A percentile compares a stretch with the other conserved stretches of the same genome.
These are phyloP conservation scores for Taphrina deformans DNA, from an alignment of 1,139 yeast genomes.

Conservation along the genomic window DNA sequence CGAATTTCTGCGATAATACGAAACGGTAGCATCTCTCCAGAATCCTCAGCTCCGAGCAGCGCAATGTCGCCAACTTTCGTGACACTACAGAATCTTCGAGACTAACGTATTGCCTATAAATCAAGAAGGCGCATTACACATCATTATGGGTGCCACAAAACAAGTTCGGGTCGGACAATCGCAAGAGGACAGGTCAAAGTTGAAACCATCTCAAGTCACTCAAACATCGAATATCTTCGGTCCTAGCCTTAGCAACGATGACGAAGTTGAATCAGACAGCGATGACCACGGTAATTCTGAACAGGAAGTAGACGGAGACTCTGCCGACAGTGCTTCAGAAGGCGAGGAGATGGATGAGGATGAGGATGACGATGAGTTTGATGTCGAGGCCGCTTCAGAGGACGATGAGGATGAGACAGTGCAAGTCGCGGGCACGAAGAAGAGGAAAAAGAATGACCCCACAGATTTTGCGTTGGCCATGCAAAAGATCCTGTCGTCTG, in stretches of 20 bases:
- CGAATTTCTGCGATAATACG: neutral
- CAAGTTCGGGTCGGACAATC: no score
- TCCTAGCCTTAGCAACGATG: conserved; percentile 11
- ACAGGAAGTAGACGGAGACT: neutral
- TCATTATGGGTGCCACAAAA: no score
- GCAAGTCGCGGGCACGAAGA: conserved; percentile 43
- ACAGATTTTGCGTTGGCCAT: conserved; percentile 78
- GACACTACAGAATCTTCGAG: no score
- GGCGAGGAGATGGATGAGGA: neutral
- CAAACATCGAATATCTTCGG: conserved; percentile 19
- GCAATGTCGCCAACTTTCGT: conserved; percentile 5
- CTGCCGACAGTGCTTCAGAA: neutral
- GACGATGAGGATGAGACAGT: conserved; percentile 38
- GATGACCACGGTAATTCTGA: no score
- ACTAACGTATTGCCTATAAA: no score
- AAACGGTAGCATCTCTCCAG: no score
- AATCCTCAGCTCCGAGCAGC: no score
- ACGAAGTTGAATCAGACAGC: neutral
- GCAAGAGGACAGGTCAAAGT: neutral
- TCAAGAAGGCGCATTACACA: no score
- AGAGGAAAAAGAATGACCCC: conserved; percentile 56
- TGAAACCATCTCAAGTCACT: conserved; percentile 30
- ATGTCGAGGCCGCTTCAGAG: neutral
- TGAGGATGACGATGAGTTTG: conserved; percentile 7
- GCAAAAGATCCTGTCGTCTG: conserved; percentile 78